phyloP scores from a whole-genome alignment of 495 filamentous ascomycete genomes.

The Chaetomium tenue region DNA sequence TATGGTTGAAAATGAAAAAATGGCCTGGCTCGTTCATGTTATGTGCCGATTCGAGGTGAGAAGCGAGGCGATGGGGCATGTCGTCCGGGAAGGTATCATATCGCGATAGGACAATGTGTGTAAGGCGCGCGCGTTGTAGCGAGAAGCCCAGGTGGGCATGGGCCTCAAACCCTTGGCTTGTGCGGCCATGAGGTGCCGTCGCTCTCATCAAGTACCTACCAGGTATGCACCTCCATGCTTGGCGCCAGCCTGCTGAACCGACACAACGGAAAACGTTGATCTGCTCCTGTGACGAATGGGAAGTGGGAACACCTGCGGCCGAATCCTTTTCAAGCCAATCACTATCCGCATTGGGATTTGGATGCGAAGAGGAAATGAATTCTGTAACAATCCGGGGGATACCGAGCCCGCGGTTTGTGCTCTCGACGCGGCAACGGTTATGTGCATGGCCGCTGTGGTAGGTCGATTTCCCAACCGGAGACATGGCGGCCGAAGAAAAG shows the following conservation, averaged over 20 bases:
- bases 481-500: slow-evolving; percentile 10
- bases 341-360: not conserved
- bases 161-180: slow-evolving; percentile 14
- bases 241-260: slow-evolving; percentile 4
- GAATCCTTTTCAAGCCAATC: slow-evolving; percentile 11
- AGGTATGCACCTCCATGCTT: not conserved
- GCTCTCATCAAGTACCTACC: too few species aligned
- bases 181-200: slow-evolving; percentile 12
- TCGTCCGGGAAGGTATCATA: not conserved
- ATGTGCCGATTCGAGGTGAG: not conserved
- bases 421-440: slow-evolving; percentile 3
- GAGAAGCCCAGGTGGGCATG: not conserved
- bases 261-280: slow-evolving; percentile 18
- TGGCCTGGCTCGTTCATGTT: not conserved
- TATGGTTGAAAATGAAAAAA: not conserved
- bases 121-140: not conserved
- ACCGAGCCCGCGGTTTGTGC: slow-evolving; percentile 19
- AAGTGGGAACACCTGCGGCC: slow-evolving; percentile 1
- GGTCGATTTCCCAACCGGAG: not conserved
- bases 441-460: slow-evolving; percentile 10
- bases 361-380: not conserved
- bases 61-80: not conserved
- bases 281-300: slow-evolving; percentile 3
- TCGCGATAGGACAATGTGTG: not conserved
- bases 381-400: slow-evolving; percentile 9